Percentiles rank a stretch among this genome's conserved stretches.
phyloP scores from a whole-genome alignment of 495 filamentous ascomycete genomes.

The Jackrogersella multiformis region DNA sequence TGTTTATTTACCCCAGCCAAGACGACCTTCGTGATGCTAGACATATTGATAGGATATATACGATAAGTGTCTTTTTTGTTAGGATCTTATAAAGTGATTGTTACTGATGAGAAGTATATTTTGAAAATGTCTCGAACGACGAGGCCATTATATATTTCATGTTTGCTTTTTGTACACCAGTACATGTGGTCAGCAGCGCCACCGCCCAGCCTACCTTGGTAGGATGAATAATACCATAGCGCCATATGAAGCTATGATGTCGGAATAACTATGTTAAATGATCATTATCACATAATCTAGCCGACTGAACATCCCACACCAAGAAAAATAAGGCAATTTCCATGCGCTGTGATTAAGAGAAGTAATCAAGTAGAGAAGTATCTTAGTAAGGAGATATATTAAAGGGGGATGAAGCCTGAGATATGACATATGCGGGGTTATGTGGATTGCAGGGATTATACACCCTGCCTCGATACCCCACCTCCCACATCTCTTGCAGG shows the following conservation, averaged over 20 bases:
- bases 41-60: slow-evolving; percentile 43
- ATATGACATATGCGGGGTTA: background rate
- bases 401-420: background rate
- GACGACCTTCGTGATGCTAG: slow-evolving; percentile 52
- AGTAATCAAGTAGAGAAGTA: too few relatives aligned
- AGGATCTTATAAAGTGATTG: background rate
- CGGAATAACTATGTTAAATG: background rate
- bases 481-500: slow-evolving; percentile 15
- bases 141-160: background rate
- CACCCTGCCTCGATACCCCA: slow-evolving; percentile 1
- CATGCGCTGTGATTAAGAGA: too few relatives aligned
- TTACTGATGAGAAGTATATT: background rate
- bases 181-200: background rate
- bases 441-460: background rate
- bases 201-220: background rate
- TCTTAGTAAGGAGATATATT: background rate
- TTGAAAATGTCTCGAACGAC: background rate
- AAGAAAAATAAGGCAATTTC: too few relatives aligned
- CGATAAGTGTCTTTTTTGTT: background rate
- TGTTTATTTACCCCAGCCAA: slow-evolving; percentile 50
- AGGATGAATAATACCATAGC: slow-evolving; percentile 6
- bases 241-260: slow-evolving; percentile 3
- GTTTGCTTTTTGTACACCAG: background rate
- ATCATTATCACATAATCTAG: background rate
- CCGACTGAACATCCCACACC: slow-evolving; percentile 12